phyloP scores from a whole-genome alignment of 345 rosid genomes.

The Geranium brycei region DNA sequence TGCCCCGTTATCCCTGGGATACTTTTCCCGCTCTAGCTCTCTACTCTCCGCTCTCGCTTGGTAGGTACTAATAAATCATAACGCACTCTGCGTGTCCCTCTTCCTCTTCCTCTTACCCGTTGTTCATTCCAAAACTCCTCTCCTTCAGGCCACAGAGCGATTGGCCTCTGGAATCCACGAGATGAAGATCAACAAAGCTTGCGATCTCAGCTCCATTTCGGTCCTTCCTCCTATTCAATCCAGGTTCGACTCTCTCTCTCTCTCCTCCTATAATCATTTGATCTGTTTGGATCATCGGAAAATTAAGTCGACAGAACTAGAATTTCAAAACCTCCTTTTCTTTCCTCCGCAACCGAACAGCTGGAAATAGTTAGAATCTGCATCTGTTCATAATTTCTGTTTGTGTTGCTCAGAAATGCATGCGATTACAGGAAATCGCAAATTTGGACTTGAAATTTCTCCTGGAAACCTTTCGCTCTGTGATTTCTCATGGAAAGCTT shows the following conservation, averaged over 20 bases:
- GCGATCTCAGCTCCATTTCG: constrained; percentile 77
- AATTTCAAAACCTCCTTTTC: too few species aligned
- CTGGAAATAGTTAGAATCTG: not conserved
- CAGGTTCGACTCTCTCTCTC: constrained; percentile 30
- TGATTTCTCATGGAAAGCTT: too few species aligned
- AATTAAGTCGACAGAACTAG: not conserved
- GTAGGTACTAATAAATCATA: not conserved
- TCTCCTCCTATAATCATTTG: not conserved
- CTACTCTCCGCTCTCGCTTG: not conserved
- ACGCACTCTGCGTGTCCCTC: not conserved
- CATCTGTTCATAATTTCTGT: too few species aligned
- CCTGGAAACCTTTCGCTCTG: not conserved
- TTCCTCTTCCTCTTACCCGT: too few species aligned
- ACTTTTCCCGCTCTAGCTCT: not conserved
- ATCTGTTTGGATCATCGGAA: constrained; percentile 6
- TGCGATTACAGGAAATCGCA: not conserved
- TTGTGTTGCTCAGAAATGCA: not conserved
- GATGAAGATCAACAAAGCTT: constrained; percentile 83
- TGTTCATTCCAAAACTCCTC: not conserved
- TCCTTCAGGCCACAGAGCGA: not conserved
- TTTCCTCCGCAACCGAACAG: not conserved
- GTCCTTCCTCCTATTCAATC: constrained; percentile 82
- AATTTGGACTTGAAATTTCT: not conserved
- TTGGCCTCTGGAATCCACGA: too few species aligned
- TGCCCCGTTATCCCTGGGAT: too few species aligned